Evolutionary conservation across 2,329 filamentous ascomycete genomes (phyloP).

Genomic region (Laburnicola sp.): DNA sequence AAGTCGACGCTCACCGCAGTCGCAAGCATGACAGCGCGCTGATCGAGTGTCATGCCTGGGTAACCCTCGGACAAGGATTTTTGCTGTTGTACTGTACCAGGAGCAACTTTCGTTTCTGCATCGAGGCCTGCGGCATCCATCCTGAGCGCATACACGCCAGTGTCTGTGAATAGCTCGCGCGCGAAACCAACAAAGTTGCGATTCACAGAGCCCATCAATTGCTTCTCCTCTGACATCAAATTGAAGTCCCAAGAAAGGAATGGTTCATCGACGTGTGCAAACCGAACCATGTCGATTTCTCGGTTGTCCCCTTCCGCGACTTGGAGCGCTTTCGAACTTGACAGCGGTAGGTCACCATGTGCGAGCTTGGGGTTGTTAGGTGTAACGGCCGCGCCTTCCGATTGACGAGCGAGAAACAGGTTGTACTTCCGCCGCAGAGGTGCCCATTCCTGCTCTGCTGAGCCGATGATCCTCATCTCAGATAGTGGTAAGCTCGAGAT

Average conservation of each 20-base stretch:
- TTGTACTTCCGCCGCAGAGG: constrained; percentile 66
- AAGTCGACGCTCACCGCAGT: constrained; percentile 68
- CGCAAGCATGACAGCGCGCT: constrained; percentile 67
- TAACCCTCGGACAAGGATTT: constrained; percentile 22
- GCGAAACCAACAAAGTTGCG: constrained; percentile 66
- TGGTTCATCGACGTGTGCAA: constrained; percentile 65
- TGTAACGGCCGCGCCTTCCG: constrained; percentile 38
- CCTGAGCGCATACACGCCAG: constrained; percentile 64
- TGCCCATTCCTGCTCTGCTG: constrained; percentile 67
- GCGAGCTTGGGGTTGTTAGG: constrained; percentile 46
- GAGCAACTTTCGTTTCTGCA: constrained; percentile 44
- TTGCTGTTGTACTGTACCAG: constrained; percentile 38
- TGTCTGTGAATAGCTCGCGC: constrained; percentile 67
- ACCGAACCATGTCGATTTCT: constrained; percentile 58
- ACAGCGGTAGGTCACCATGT: constrained; percentile 53
- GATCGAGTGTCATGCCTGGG: constrained; percentile 65
- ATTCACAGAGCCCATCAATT: constrained; percentile 63
- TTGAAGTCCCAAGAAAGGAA: constrained; percentile 68
- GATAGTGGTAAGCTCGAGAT: constrained; percentile 57
- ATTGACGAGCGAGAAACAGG: constrained; percentile 60
- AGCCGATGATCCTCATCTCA: constrained; percentile 65
- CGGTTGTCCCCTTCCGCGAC: constrained; percentile 40
- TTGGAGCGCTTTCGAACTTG: constrained; percentile 53
- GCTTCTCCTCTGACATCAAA: constrained; percentile 54
- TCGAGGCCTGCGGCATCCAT: constrained; percentile 62